These are phyloP conservation scores for Colletotrichum melonis DNA, from an alignment of 2,329 filamentous ascomycete genomes.

Conservation along the genomic window DNA sequence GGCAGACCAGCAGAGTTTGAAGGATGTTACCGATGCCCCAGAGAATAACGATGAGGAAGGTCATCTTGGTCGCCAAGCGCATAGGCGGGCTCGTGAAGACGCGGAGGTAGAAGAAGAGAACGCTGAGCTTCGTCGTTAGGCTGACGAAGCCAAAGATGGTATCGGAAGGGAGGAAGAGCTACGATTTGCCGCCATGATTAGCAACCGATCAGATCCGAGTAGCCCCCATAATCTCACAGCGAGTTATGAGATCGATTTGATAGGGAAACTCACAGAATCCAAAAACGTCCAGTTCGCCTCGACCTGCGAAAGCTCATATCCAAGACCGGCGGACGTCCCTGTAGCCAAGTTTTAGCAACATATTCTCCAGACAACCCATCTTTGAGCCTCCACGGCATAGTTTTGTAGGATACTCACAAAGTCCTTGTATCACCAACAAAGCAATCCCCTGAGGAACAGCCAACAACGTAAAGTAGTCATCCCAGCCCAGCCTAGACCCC, in stretches of 20 bases:
- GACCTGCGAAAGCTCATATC: conserved; percentile 35
- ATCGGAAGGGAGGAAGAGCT: conserved; percentile 51
- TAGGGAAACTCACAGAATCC: not conserved
- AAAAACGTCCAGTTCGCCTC: conserved; percentile 11
- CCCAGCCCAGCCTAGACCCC: conserved; percentile 45
- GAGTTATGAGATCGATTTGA: no score
- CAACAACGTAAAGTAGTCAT: conserved; percentile 51
- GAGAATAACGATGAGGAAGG: conserved; percentile 38
- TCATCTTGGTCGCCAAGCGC: conserved; percentile 42
- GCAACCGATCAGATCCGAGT: not conserved
- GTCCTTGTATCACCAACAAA: conserved; percentile 45
- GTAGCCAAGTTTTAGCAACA: not conserved
- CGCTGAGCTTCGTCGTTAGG: conserved; percentile 52
- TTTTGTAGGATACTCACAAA: conserved; percentile 40
- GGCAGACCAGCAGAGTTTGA: conserved; percentile 42
- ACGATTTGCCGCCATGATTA: not conserved
- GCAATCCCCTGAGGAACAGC: conserved; percentile 45
- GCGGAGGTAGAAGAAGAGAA: conserved; percentile 56
- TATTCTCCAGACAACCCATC: not conserved
- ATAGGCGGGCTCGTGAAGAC: conserved; percentile 49
- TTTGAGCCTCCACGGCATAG: not conserved
- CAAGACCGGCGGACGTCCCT: conserved; percentile 41
- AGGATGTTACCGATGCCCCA: conserved; percentile 42
- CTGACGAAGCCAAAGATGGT: conserved; percentile 49
- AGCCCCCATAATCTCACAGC: not conserved